These are phyloP conservation scores for Dimocarpus longan DNA, from an alignment of 345 rosid species.

Conservation along the genomic window DNA sequence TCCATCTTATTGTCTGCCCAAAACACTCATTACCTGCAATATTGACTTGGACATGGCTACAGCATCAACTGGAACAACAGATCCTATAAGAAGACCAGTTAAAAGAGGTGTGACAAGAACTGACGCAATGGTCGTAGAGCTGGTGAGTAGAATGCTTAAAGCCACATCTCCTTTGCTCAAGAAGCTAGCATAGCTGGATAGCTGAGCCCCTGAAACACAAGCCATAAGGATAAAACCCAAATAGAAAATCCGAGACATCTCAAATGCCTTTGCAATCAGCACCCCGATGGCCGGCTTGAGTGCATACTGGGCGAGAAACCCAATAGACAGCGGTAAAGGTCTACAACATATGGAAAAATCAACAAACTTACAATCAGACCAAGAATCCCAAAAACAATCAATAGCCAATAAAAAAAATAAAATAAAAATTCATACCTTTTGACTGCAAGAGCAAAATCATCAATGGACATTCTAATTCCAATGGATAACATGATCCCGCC, in stretches of 20 bases:
- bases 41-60: slow-evolving; percentile 94
- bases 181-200: slow-evolving; percentile 82
- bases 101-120: slow-evolving; percentile 68
- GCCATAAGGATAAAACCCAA: slow-evolving; percentile 87
- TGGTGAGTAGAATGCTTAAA: slow-evolving; percentile 87
- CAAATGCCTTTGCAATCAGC: slow-evolving; percentile 70
- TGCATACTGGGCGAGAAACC: slow-evolving; percentile 73
- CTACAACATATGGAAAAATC: slow-evolving; percentile 47
- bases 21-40: slow-evolving; percentile 62
- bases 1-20: background rate
- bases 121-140: slow-evolving; percentile 79
- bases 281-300: slow-evolving; percentile 85
- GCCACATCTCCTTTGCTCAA: slow-evolving; percentile 91
- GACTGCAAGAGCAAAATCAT: slow-evolving; percentile 87
- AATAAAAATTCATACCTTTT: slow-evolving; percentile 62
- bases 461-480: slow-evolving; percentile 80
- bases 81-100: slow-evolving; percentile 79
- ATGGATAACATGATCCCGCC: slow-evolving; percentile 96
- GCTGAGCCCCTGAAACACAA: slow-evolving; percentile 95
- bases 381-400: slow-evolving; percentile 10
- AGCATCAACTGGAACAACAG: slow-evolving; percentile 95
- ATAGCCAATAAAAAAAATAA: background rate
- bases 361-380: slow-evolving; percentile 19
- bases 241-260: slow-evolving; percentile 70
- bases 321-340: slow-evolving; percentile 82